phyloP scores from a whole-genome alignment of 495 filamentous ascomycete species.

The Lentithecium fluviatile region DNA sequence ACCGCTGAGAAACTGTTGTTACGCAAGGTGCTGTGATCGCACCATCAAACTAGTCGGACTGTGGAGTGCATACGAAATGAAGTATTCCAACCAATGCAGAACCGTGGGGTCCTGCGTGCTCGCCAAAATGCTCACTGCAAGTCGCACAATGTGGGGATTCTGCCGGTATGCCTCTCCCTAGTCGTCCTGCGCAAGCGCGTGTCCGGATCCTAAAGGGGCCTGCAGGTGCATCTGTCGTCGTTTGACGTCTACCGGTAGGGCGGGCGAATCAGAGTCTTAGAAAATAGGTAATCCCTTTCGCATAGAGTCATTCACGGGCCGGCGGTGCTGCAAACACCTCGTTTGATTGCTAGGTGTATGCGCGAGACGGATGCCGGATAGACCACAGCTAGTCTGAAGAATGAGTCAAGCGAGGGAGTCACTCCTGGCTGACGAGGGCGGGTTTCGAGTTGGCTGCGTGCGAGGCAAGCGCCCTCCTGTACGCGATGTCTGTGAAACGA shows the following conservation, averaged over 20 bases:
- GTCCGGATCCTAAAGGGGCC: neutral
- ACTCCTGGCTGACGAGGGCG: too few species aligned
- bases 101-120: slow-evolving; percentile 11
- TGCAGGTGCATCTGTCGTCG: slow-evolving; percentile 6
- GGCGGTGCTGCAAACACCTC: slow-evolving; percentile 3
- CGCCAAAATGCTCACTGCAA: slow-evolving; percentile 2
- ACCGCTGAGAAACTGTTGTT: neutral
- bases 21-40: neutral
- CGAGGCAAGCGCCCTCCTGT: too few species aligned
- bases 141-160: slow-evolving; percentile 25
- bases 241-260: slow-evolving; percentile 24
- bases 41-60: neutral
- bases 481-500: too few species aligned
- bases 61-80: neutral
- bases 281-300: neutral
- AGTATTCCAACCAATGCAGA: neutral
- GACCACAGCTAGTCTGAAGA: neutral
- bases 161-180: slow-evolving; percentile 23
- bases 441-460: too few species aligned
- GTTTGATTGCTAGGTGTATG: neutral
- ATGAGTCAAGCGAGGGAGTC: too few species aligned
- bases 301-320: slow-evolving; percentile 25
- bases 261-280: slow-evolving; percentile 9
- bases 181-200: slow-evolving; percentile 16
- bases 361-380: neutral